These are phyloP conservation scores for Phialophora verrucosa DNA, from an alignment of 2,329 filamentous ascomycete species.

Conservation along the genomic window DNA sequence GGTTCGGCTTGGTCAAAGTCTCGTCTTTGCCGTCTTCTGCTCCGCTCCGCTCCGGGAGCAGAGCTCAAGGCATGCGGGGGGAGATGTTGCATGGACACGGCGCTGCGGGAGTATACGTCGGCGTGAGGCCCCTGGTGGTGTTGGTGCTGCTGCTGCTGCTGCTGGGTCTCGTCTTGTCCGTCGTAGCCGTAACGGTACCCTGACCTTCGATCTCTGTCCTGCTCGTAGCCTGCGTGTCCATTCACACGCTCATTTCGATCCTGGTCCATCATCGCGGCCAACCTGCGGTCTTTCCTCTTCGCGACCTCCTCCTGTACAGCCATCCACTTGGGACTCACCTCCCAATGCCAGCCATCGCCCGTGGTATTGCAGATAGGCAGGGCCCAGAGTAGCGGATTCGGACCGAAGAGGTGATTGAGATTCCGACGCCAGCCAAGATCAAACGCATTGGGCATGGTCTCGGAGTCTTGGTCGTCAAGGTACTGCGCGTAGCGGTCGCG, in stretches of 20 bases:
- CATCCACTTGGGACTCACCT: conserved; percentile 79
- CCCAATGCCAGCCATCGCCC: conserved; percentile 94
- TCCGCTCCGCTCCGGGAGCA: conserved; percentile 11
- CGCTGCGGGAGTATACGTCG: conserved; percentile 31
- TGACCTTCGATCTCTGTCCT: conserved; percentile 22
- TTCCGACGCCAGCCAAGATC: conserved; percentile 86
- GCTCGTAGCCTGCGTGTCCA: conserved; percentile 12
- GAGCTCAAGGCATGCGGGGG: background rate
- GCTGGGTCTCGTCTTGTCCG: conserved; percentile 12
- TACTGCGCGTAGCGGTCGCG: conserved; percentile 76
- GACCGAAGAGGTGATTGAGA: conserved; percentile 79
- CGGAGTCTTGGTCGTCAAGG: conserved; percentile 85
- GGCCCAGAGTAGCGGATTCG: conserved; percentile 72
- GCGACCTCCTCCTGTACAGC: conserved; percentile 57
- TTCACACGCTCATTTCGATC: conserved; percentile 9
- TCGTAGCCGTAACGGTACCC: conserved; percentile 15
- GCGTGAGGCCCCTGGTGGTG: conserved; percentile 4
- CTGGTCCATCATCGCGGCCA: conserved; percentile 39
- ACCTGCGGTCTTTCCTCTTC: conserved; percentile 30
- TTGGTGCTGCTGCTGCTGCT: conserved; percentile 1
- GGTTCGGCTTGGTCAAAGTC: conserved; percentile 16
- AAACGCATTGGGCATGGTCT: conserved; percentile 89
- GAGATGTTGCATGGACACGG: conserved; percentile 33
- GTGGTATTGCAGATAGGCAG: conserved; percentile 83
- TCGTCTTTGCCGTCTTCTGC: conserved; percentile 16